Evolutionary conservation across 2,329 filamentous ascomycete genomes (phyloP), one percentile per base, ranked within the genome.

Genomic region (Paracoccidioides lutzii): DNA sequence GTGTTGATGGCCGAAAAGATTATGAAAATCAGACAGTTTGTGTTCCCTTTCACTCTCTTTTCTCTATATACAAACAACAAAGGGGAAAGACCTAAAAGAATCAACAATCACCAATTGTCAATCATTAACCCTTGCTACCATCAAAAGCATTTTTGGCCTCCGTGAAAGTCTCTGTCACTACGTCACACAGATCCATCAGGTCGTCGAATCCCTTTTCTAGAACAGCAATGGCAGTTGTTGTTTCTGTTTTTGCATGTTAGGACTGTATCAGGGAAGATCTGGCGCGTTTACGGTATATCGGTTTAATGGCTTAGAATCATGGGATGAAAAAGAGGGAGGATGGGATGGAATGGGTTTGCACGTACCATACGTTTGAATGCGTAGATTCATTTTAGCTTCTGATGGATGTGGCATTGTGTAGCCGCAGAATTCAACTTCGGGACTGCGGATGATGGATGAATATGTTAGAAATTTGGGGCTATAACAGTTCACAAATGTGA

Each of bases 321-420:
- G 10, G 10, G 12, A 22, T 10, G 8, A 8, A 40, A n/a, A 28
- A 28, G 14, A 4, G 12, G 5, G 33, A 37, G 40, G 53, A 35
- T 4, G 12, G 4, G 33, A 37, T 40, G 53, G 32, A 35, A 30
- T 50, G n/a, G n/a, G 15, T 42, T 10, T 12, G 40, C 46, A 72
- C 83, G 68, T 76, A 95, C 91, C 88, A 66, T 93, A 97, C 62
- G 91, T 98, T 73, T 98, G 93, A 60, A 98, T 97, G 65, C 93
- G 83, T 59, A 98, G 77, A 67, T 97, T 95, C 91, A 98, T 95
- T 74, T 95, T 93, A 43, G 84, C 77, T 73, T 98, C 93, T 42
- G 90, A 95, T 52, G 93, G 93, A 73, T 98, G 93, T 35, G 93
- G 93, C 59, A 98, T 97, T 6, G 91, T 88, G 72, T 98, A 98